A percentile compares a stretch with the other conserved stretches of the same genome.
Evolutionary conservation across 2,329 filamentous ascomycete genomes (phyloP).

Genomic region (Alternaria longipes): DNA sequence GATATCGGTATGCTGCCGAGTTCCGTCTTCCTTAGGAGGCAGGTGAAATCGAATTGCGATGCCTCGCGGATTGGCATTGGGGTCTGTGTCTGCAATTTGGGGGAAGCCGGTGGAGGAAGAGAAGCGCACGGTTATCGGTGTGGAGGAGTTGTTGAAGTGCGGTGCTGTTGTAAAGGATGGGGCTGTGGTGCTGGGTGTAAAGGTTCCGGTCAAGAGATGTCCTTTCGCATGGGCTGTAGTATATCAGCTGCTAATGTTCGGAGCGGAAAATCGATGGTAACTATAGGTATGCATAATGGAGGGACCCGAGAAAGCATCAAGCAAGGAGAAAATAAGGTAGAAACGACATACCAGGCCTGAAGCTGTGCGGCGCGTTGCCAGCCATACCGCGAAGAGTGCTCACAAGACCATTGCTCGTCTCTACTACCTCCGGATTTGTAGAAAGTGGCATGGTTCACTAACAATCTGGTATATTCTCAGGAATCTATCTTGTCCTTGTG

Average conservation of each 20-base stretch:
- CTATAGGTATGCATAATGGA: background rate
- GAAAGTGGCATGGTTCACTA: slow-evolving; percentile 44
- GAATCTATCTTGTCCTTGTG: too few species aligned
- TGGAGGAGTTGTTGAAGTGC: slow-evolving; percentile 59
- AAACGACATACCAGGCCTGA: slow-evolving; percentile 40
- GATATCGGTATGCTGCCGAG: slow-evolving; percentile 64
- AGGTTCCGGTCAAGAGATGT: slow-evolving; percentile 61
- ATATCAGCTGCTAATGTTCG: slow-evolving; percentile 1
- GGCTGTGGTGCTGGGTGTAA: slow-evolving; percentile 59
- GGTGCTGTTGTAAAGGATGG: slow-evolving; percentile 57
- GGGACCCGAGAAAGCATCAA: background rate
- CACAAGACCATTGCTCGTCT: slow-evolving; percentile 44
- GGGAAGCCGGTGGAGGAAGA: slow-evolving; percentile 63
- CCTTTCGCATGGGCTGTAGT: slow-evolving; percentile 64
- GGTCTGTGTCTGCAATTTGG: slow-evolving; percentile 59
- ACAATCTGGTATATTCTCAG: background rate
- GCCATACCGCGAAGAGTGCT: slow-evolving; percentile 36
- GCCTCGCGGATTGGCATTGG: slow-evolving; percentile 58
- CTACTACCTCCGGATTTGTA: slow-evolving; percentile 31
- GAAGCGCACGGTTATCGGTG: slow-evolving; percentile 61
- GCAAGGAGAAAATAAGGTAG: background rate
- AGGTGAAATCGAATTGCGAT: slow-evolving; percentile 62
- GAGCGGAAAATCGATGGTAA: background rate
- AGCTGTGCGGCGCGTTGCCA: slow-evolving; percentile 30
- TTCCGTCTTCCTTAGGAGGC: slow-evolving; percentile 47